Base-by-base conservation (phyloP, 306 rosid species). In the Casuarina cunninghamiana region DNA sequence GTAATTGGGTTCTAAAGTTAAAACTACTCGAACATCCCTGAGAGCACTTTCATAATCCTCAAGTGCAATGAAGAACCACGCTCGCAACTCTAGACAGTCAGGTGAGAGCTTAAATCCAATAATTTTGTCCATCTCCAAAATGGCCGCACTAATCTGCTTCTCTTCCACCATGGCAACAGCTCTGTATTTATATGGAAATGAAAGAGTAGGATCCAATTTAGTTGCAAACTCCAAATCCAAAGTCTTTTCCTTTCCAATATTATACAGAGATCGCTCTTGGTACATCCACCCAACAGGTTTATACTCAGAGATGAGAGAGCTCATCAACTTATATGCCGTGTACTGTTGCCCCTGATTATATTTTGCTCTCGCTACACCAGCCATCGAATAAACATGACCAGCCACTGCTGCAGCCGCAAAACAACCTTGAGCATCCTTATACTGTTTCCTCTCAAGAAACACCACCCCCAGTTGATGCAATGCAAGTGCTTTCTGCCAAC, bases 271-370 rank as follows among this genome's bases (percentile, higher is more conserved):
- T 19, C 96, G 87, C 75, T 91, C 97, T 81, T 93, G 96, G 77
- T 88, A 90, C 97, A 93, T 93, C 97, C 97, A 93, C 68, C 97
- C 97, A 3, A 82, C 90, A 48, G 91, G 93, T 71, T 81, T 90
- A 77, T 86, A 68, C 83, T 85, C 90, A 5, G 86, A 86, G 26
- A 91, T 86, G 61, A 91, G 81, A 44, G 94, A 90, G 80, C 90
- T 85, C 71, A 93, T 88, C 72, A 89, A 68, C 79, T 86, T 89
- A 48, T 89, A 89, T 3, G 97, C 96, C 2, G 96, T 87, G 85
- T 86, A 86, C 41, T 87, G 93, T 51, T 93, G 94, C 48, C 97
- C 96, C 57, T 75, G 89, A 79, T 89, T 89, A 82, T 83, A 63
- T 85, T 86, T 93, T 2, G 90, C 81, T 78, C 97, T 90, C 26